Conservation (phyloP, 352 stramenopile genomes). For the Phytophthora litchii region DNA sequence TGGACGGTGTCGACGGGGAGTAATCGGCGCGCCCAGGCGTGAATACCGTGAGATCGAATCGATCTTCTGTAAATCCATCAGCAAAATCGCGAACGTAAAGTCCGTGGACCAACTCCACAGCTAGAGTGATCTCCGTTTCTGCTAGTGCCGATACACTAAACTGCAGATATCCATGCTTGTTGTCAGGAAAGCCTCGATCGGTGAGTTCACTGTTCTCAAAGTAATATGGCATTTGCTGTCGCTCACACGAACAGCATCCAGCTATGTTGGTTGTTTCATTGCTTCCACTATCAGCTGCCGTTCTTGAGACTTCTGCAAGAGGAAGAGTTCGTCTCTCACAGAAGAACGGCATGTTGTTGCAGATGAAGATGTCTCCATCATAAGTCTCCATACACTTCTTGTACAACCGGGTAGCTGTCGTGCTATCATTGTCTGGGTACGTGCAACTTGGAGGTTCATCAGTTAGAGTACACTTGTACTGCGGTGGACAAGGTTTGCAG, state of each 20-base stretch:
- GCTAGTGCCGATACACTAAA: slow-evolving; percentile 88
- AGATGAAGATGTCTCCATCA: slow-evolving; percentile 46
- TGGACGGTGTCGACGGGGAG: slow-evolving; percentile 54
- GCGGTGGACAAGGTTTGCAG: slow-evolving; percentile 95
- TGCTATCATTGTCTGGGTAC: slow-evolving; percentile 68
- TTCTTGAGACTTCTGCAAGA: slow-evolving; percentile 22
- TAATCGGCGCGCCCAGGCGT: slow-evolving; percentile 84
- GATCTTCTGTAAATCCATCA: slow-evolving; percentile 70
- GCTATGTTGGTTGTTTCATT: slow-evolving; percentile 35
- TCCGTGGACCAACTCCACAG: slow-evolving; percentile 94
- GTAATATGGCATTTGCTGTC: slow-evolving; percentile 88
- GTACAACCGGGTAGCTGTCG: slow-evolving; percentile 46
- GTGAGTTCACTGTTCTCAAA: slow-evolving; percentile 66
- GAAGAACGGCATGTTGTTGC: slow-evolving; percentile 69
- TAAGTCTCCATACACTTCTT: slow-evolving; percentile 51
- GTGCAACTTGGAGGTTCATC: slow-evolving; percentile 51
- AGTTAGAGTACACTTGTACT: slow-evolving; percentile 87
- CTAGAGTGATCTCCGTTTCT: slow-evolving; percentile 87
- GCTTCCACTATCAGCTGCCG: slow-evolving; percentile 19
- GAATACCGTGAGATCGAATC: slow-evolving; percentile 90
- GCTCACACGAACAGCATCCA: slow-evolving; percentile 89
- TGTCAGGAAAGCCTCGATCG: slow-evolving; percentile 91
- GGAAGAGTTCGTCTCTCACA: slow-evolving; percentile 49
- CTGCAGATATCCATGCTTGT: slow-evolving; percentile 95
- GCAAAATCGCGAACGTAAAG: slow-evolving; percentile 94